These are phyloP conservation scores for Pelargonium myrrhifolium DNA, from an alignment of 441 rosid genomes.

Conservation along the genomic window DNA sequence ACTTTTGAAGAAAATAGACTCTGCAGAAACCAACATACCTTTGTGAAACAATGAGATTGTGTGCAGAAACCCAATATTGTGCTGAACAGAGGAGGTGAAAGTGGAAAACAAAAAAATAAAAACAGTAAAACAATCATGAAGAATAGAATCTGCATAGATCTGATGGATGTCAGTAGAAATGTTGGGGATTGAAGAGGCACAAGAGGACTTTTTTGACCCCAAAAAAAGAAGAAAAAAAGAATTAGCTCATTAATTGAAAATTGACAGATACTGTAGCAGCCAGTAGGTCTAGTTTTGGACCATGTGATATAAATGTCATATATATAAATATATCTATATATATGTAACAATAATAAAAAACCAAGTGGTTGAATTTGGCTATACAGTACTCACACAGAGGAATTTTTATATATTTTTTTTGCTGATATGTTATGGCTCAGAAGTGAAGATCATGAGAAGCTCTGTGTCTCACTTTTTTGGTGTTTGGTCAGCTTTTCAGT, in stretches of 20 bases:
- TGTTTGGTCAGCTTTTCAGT: conserved; percentile 1
- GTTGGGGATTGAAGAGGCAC: conserved; percentile 5
- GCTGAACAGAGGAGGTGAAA: neutral
- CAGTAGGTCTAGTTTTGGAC: neutral
- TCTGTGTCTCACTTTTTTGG: neutral
- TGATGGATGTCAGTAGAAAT: conserved; percentile 18
- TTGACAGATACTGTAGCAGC: neutral
- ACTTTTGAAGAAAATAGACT: neutral
- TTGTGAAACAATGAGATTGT: neutral
- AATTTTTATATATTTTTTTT: no score
- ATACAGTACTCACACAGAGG: no score
- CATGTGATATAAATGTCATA: no score
- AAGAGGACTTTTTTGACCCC: neutral
- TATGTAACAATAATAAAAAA: no score
- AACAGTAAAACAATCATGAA: neutral
- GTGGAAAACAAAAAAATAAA: neutral
- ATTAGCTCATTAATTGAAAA: neutral
- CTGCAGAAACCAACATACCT: neutral
- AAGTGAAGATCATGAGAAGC: no score
- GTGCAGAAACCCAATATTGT: neutral
- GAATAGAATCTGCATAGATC: conserved; percentile 15
- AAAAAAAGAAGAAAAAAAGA: no score
- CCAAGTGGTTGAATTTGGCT: no score
- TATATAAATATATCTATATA: no score
- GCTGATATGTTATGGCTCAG: no score